Evolutionary conservation across 2,329 filamentous ascomycete genomes (phyloP), one percentile per base, ranked within the genome.

Genomic region (Colletotrichum melonis): DNA sequence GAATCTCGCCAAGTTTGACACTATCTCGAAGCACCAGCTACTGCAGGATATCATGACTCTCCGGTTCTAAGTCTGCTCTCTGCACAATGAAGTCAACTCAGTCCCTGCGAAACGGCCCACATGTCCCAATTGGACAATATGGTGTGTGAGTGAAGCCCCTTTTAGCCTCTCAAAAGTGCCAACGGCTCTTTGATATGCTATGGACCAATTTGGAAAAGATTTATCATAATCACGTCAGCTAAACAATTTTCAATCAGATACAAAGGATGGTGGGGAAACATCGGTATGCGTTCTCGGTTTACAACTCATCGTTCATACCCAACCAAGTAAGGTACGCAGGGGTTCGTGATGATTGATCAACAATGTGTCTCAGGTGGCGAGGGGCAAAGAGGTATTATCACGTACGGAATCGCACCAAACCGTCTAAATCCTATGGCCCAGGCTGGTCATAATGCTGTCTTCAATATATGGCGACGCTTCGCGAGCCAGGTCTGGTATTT

Each of bases 391-490:
- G 90, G 90, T 74, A 90, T 92, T 78, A 82, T 91, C 79, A 85
- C 86, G 79, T 98, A 97, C 86, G 89, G 92, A 77, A 82, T 99
- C 78, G 92, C 94, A 78, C 86, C 93, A 77, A 98, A 99, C 90
- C 93, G 94, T 82, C 95, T 97, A 87, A 92, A 94, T 80, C 93
- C 95, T 75, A 89, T 97, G 77, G 95, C 95, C 76, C 94, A 94
- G 79, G 93, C 92, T 77, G 96, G 95, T 81, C 42, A 46, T 7
- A 8, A 9, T 19, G 42, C 42, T 16, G 86, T 98, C 87, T 98
- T 98, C 92, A 99, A 99, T 91, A 92, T 91, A 79, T 97, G 93
- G 90, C 92, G 97, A 84, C 92, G 97, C 80, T 94, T 93, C 86
- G 92, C 91, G 83, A 85, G 89, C 79, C 96, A 98, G 88, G 91